phyloP scores from a whole-genome alignment of 169 alveolate species.

The Cryptosporidium baileyi region DNA sequence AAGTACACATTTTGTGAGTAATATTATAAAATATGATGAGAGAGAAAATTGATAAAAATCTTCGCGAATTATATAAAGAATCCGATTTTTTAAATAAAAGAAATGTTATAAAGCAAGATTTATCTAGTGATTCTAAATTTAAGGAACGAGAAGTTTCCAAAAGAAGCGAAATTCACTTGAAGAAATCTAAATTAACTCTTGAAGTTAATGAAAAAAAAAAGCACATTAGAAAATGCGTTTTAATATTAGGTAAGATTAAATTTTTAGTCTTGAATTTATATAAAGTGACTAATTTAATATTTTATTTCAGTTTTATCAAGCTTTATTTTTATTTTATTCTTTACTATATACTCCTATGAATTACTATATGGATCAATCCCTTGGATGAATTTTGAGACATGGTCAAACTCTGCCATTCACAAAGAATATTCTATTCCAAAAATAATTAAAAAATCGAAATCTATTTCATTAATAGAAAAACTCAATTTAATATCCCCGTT shows the following conservation, averaged over 20 bases:
- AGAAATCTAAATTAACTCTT: too few relatives aligned
- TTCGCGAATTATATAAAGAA: too few relatives aligned
- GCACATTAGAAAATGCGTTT: not conserved
- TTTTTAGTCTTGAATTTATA: too few relatives aligned
- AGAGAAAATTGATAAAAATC: too few relatives aligned
- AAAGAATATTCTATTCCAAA: slow-evolving; percentile 28
- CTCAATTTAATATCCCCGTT: slow-evolving; percentile 12
- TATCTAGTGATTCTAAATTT: too few relatives aligned
- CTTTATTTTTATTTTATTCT: not conserved
- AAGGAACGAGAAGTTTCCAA: too few relatives aligned
- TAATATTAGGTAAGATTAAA: not conserved
- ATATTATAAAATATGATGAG: too few relatives aligned
- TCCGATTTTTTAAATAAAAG: too few relatives aligned
- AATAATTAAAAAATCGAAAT: slow-evolving; percentile 2
- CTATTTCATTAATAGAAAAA: not conserved
- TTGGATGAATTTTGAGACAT: slow-evolving; percentile 26
- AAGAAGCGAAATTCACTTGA: too few relatives aligned
- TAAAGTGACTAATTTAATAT: not conserved
- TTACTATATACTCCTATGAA: not conserved
- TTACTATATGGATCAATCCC: slow-evolving; percentile 43
- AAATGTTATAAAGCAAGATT: too few relatives aligned
- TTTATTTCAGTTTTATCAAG: not conserved
- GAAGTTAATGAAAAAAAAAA: not conserved
- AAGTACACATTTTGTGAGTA: too few relatives aligned
- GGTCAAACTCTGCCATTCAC: not conserved